A percentile compares a stretch with the other conserved stretches of the same genome.
phyloP scores from a whole-genome alignment of 2,329 filamentous ascomycete genomes.

The Neofusicoccum ribis region DNA sequence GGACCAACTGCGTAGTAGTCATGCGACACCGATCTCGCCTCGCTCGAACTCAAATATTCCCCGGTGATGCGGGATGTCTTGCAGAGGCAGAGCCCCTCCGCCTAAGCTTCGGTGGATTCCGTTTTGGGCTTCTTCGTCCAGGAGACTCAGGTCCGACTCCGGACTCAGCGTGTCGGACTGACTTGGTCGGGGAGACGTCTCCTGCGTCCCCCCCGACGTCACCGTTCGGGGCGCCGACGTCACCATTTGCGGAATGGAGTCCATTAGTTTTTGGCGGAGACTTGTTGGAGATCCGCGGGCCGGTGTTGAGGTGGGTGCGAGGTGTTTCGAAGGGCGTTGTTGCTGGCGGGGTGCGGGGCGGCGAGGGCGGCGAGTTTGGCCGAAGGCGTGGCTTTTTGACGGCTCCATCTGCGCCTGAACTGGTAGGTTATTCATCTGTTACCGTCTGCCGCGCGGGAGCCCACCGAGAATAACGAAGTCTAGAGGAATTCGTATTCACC shows the following conservation, averaged over 20 bases:
- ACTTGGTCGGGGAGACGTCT: conserved; percentile 8
- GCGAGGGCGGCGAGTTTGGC: conserved; percentile 16
- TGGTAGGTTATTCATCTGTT: conserved; percentile 19
- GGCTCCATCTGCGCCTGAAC: conserved; percentile 15
- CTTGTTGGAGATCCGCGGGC: not conserved
- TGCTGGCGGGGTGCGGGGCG: conserved; percentile 14
- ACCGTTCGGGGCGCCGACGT: not conserved
- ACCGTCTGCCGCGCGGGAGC: not conserved
- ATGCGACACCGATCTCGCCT: conserved; percentile 2
- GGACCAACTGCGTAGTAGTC: not conserved
- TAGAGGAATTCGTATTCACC: conserved; percentile 32
- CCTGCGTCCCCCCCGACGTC: not conserved
- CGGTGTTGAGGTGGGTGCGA: not conserved
- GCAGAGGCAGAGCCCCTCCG: conserved; percentile 10
- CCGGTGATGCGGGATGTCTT: conserved; percentile 9
- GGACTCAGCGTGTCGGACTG: conserved; percentile 2
- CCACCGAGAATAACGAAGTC: not conserved
- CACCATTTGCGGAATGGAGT: not conserved
- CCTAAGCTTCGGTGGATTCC: conserved; percentile 21
- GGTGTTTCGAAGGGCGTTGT: not conserved
- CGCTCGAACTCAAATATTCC: conserved; percentile 13
- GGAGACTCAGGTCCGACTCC: conserved; percentile 11
- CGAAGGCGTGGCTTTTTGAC: conserved; percentile 6
- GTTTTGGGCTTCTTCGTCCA: conserved; percentile 20
- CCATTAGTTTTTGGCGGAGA: conserved; percentile 5